Conservation (phyloP, 2,329 filamentous ascomycete genomes). For the Colletotrichum sojae region DNA sequence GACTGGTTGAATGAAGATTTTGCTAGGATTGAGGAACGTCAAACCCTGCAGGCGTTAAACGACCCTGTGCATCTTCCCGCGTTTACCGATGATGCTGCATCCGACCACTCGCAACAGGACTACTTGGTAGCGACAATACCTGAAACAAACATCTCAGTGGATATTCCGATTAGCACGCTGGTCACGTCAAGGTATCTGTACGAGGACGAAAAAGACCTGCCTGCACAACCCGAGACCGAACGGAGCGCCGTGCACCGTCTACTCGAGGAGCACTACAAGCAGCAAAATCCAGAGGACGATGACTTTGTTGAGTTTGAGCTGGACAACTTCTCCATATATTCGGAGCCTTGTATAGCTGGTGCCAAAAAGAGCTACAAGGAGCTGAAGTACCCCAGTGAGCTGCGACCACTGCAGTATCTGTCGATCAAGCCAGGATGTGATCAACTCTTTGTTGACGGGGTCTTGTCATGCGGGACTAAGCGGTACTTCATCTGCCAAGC, state of each 20-base stretch:
- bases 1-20: neutral
- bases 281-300: conserved; percentile 37
- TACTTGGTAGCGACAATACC: neutral
- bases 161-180: conserved; percentile 32
- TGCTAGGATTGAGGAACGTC: neutral
- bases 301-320: conserved; percentile 66
- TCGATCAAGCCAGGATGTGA: conserved; percentile 51
- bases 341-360: conserved; percentile 50
- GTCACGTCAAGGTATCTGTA: conserved; percentile 36
- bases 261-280: conserved; percentile 42
- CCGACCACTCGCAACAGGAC: too few species aligned
- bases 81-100: too few species aligned
- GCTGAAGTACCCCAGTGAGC: too few species aligned
- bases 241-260: too few species aligned
- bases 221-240: conserved; percentile 41
- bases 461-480: conserved; percentile 61
- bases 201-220: conserved; percentile 44
- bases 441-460: conserved; percentile 72
- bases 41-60: neutral
- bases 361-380: too few species aligned
- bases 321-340: conserved; percentile 72
- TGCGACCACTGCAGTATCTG: conserved; percentile 69
- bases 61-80: neutral
- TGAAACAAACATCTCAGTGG: conserved; percentile 6
- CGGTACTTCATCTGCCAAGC: conserved; percentile 68